Percentiles rank a stretch among this genome's conserved stretches.
Conservation (phyloP, 1,284 basidiomycete species). For the Cerrena zonata region DNA sequence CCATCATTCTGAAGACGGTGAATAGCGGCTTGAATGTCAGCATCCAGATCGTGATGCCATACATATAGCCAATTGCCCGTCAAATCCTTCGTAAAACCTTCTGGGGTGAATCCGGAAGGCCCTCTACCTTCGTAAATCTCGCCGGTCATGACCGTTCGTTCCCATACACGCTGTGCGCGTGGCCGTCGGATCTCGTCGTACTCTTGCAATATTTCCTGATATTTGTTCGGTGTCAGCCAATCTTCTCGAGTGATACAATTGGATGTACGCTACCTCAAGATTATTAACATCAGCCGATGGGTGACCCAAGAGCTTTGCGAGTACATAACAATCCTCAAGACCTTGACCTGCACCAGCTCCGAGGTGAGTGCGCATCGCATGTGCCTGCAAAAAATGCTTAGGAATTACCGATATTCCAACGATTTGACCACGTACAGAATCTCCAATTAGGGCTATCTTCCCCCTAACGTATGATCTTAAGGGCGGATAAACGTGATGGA, state of each 20-base stretch:
- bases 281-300: slow-evolving; percentile 39
- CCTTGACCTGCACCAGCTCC: slow-evolving; percentile 61
- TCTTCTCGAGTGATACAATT: not conserved
- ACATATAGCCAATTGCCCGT: slow-evolving; percentile 40
- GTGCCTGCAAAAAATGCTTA: slow-evolving; percentile 34
- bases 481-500: slow-evolving; percentile 49
- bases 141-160: slow-evolving; percentile 35
- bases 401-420: not conserved
- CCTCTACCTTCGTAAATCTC: slow-evolving; percentile 25
- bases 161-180: slow-evolving; percentile 42
- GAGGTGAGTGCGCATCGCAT: slow-evolving; percentile 57
- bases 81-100: slow-evolving; percentile 26
- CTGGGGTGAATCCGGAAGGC: slow-evolving; percentile 15
- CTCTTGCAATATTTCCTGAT: slow-evolving; percentile 36
- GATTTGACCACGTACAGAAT: slow-evolving; percentile 40
- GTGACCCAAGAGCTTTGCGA: slow-evolving; percentile 45
- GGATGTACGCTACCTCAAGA: slow-evolving; percentile 36
- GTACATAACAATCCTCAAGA: slow-evolving; percentile 52
- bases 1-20: slow-evolving; percentile 22
- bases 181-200: slow-evolving; percentile 42
- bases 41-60: slow-evolving; percentile 42
- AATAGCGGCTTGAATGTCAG: slow-evolving; percentile 29
- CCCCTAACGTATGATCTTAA: slow-evolving; percentile 43
- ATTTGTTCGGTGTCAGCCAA: slow-evolving; percentile 1
- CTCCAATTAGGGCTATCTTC: slow-evolving; percentile 50